Percentiles rank a stretch among this genome's conserved stretches.
phyloP scores from a whole-genome alignment of 352 stramenopile genomes.

The Phytophthora quininea region DNA sequence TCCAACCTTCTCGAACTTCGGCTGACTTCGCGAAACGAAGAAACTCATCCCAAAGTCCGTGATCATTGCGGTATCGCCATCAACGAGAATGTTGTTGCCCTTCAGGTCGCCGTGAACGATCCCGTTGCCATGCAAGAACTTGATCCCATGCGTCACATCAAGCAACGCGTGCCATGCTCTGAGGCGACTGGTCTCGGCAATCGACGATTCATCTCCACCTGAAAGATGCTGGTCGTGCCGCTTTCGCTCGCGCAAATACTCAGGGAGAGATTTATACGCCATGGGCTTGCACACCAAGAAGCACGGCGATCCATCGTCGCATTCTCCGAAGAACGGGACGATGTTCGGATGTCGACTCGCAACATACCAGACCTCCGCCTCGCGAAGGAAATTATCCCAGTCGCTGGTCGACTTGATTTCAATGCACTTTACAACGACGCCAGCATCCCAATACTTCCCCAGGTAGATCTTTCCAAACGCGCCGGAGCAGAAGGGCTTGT shows the following conservation, averaged over 20 bases:
- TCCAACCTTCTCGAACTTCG: slow-evolving; percentile 4
- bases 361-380: slow-evolving; percentile 10
- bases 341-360: slow-evolving; percentile 10
- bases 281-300: slow-evolving; percentile 17
- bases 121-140: slow-evolving; percentile 8
- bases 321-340: slow-evolving; percentile 8
- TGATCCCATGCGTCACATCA: slow-evolving; percentile 8
- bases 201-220: neutral
- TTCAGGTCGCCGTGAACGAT: slow-evolving; percentile 14
- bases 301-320: slow-evolving; percentile 6
- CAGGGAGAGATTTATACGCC: neutral
- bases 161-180: slow-evolving; percentile 6
- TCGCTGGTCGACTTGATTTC: slow-evolving; percentile 6
- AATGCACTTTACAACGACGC: slow-evolving; percentile 10
- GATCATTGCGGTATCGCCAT: slow-evolving; percentile 7
- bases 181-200: neutral
- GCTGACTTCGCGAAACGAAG: neutral
- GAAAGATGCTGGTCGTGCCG: neutral
- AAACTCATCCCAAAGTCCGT: slow-evolving; percentile 19
- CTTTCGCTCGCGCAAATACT: slow-evolving; percentile 1
- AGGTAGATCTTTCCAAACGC: slow-evolving; percentile 5
- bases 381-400: slow-evolving; percentile 11
- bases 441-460: slow-evolving; percentile 1
- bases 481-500: slow-evolving; percentile 1
- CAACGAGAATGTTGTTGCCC: slow-evolving; percentile 14